These are phyloP conservation scores for Trichophyton simii DNA, from an alignment of 2,329 filamentous ascomycete species.

Conservation along the genomic window DNA sequence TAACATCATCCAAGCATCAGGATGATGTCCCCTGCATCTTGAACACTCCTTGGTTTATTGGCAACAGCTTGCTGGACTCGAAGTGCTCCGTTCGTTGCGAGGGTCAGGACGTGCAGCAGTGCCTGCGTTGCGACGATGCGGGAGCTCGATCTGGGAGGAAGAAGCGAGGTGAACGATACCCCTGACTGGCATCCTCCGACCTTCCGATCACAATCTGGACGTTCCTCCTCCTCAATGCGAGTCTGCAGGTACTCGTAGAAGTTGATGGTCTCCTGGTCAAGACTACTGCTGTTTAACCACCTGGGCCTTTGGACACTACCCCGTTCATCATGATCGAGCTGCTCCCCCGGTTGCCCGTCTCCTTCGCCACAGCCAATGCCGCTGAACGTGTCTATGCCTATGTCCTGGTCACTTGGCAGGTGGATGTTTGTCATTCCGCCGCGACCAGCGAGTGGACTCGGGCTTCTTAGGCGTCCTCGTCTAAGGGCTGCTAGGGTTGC, in stretches of 20 bases:
- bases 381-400: conserved; percentile 11
- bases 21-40: conserved; percentile 9
- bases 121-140: conserved; percentile 59
- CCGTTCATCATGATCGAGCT: conserved; percentile 14
- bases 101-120: conserved; percentile 58
- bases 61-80: conserved; percentile 46
- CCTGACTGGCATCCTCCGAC: conserved; percentile 13
- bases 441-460: conserved; percentile 49
- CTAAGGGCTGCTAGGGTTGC: conserved; percentile 14
- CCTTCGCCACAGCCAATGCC: conserved; percentile 17
- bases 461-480: conserved; percentile 43
- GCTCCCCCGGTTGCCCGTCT: conserved; percentile 13
- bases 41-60: conserved; percentile 2
- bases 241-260: conserved; percentile 49
- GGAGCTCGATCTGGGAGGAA: conserved; percentile 44
- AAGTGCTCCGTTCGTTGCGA: conserved; percentile 55
- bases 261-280: conserved; percentile 49
- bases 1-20: not conserved
- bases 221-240: conserved; percentile 29
- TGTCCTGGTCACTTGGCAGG: conserved; percentile 5
- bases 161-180: conserved; percentile 56
- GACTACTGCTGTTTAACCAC: conserved; percentile 36
- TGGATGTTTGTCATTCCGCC: conserved; percentile 18
- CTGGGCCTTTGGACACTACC: conserved; percentile 22
- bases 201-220: conserved; percentile 12